Percentiles rank a stretch among this genome's conserved stretches.
phyloP scores from a whole-genome alignment of 2,329 filamentous ascomycete species.

The Penicillium sp. region DNA sequence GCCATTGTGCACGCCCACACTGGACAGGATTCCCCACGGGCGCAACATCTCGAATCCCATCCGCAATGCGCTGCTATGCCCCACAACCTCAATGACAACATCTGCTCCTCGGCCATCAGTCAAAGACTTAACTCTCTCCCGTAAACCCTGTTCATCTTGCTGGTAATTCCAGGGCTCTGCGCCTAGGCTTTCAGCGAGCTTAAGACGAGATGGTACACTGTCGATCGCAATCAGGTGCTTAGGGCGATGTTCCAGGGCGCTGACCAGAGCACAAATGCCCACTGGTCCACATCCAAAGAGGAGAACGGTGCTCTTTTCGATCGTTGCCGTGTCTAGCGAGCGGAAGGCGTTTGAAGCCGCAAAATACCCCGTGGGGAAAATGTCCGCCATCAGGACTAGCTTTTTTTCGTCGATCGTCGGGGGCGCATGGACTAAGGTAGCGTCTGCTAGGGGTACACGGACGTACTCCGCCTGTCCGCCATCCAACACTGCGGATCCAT shows the following conservation, averaged over 20 bases:
- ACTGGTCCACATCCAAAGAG: constrained; percentile 80
- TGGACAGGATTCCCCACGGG: constrained; percentile 69
- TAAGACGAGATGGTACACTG: constrained; percentile 69
- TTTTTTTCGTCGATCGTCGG: constrained; percentile 67
- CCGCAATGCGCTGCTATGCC: constrained; percentile 63
- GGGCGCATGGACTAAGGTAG: constrained; percentile 71
- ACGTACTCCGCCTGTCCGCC: constrained; percentile 80
- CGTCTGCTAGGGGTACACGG: constrained; percentile 74
- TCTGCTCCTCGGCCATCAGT: constrained; percentile 81
- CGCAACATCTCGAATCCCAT: constrained; percentile 71
- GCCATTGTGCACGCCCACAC: constrained; percentile 71
- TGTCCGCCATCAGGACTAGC: constrained; percentile 84
- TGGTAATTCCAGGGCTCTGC: constrained; percentile 79
- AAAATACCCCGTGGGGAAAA: constrained; percentile 80
- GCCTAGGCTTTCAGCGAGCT: constrained; percentile 68
- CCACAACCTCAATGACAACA: constrained; percentile 75
- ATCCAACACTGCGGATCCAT: constrained; percentile 68
- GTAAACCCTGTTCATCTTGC: constrained; percentile 61
- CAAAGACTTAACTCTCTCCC: constrained; percentile 60
- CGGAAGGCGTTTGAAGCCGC: constrained; percentile 73
- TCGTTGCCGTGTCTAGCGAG: constrained; percentile 53
- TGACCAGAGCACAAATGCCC: constrained; percentile 77
- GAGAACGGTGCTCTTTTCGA: constrained; percentile 51
- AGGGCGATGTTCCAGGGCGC: constrained; percentile 68
- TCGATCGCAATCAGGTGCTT: constrained; percentile 76